Evolutionary conservation across 2,329 filamentous ascomycete genomes (phyloP).

Genomic region (Cladosporium halotolerans): DNA sequence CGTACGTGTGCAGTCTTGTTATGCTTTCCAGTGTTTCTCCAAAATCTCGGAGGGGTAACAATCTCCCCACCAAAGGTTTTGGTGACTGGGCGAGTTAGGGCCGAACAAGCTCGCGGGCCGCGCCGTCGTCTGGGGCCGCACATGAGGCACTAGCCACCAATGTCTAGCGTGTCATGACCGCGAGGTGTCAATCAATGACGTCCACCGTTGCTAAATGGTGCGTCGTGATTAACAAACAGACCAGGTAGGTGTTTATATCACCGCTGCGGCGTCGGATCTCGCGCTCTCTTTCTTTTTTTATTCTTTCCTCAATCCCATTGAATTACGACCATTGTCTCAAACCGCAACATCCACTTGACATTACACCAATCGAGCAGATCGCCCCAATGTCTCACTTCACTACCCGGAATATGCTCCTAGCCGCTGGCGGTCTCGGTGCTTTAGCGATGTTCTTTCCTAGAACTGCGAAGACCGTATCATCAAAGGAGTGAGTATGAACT

Average conservation of each 20-base stretch:
- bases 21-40: no score
- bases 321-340: not conserved
- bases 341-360: not conserved
- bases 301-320: not conserved
- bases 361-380: not conserved
- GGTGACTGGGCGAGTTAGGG: not conserved
- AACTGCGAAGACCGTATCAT: conserved; percentile 11
- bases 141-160: no score
- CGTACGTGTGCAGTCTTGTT: not conserved
- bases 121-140: not conserved
- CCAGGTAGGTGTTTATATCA: no score
- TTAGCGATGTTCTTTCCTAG: conserved; percentile 22
- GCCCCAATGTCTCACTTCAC: conserved; percentile 16
- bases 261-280: no score
- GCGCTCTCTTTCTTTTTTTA: not conserved
- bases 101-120: not conserved
- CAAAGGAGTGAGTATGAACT: not conserved
- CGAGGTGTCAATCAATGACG: not conserved
- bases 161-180: no score
- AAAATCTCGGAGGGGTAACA: no score
- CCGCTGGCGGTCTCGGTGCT: conserved; percentile 21
- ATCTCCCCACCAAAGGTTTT: not conserved
- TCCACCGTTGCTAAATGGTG: not conserved
- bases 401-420: conserved; percentile 28
- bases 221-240: not conserved